These are phyloP conservation scores for Citrus cavaleriei DNA, from an alignment of 345 rosid genomes.

Conservation along the genomic window DNA sequence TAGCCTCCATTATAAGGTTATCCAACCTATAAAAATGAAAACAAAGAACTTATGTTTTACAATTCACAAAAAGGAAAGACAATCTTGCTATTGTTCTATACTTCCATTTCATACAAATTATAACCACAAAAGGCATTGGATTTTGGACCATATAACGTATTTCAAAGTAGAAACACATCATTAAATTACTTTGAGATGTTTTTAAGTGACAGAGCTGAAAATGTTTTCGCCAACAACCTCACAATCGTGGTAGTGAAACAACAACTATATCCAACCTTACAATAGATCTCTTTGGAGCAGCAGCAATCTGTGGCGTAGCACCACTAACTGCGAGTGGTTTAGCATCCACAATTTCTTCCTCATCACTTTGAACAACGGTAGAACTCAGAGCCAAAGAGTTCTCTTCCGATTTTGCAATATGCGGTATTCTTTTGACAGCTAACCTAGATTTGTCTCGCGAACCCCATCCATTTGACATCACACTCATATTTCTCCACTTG, in stretches of 20 bases:
- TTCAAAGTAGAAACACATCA: neutral
- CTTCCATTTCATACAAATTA: neutral
- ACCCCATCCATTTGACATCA: slow-evolving; percentile 90
- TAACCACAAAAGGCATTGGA: neutral
- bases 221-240: neutral
- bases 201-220: neutral
- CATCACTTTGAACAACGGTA: slow-evolving; percentile 55
- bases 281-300: slow-evolving; percentile 61
- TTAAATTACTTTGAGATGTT: neutral
- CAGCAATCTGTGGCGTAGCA: slow-evolving; percentile 35
- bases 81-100: neutral
- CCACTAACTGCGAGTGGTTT: slow-evolving; percentile 43
- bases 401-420: slow-evolving; percentile 57
- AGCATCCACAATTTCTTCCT: slow-evolving; percentile 62
- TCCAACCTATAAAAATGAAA: slow-evolving; percentile 59
- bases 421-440: slow-evolving; percentile 55
- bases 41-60: neutral
- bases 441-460: slow-evolving; percentile 82
- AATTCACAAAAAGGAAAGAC: neutral
- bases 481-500: slow-evolving; percentile 99
- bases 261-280: slow-evolving; percentile 52
- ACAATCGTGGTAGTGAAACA: neutral
- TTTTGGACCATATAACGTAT: neutral
- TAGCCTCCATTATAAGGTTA: slow-evolving; percentile 85
- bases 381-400: slow-evolving; percentile 28